Evolutionary conservation across 2,329 filamentous ascomycete species (phyloP), one percentile per base, ranked within the genome.

Genomic region (Alternaria sp.): DNA sequence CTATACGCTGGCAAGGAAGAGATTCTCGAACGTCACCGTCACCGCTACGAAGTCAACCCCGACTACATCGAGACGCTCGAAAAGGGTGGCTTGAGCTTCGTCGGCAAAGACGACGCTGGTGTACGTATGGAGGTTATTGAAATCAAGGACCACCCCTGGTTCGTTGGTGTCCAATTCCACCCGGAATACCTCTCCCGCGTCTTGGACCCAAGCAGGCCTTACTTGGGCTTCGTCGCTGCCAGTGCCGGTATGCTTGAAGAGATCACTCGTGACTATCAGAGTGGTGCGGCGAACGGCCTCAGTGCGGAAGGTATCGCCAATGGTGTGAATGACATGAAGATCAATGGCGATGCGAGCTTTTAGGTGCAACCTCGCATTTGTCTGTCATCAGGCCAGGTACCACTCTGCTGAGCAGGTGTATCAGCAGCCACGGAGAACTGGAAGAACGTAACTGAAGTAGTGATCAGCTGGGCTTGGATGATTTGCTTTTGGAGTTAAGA

Each of bases 41-140:
- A 97, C 80, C 87, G 93, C 38, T 97, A 97, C 77, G 93, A 97
- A 81, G 92, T 97, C 66, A 97, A 97, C 81, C 93, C 93, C 0
- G 86, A 87, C 11, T 90, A 90, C 73, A 87, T 96, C 54, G 87
- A 90, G 4, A 80, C 81, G 32, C 83, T 97, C 4, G 85, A 92
- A 66, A 80, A 86, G 46, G 87, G 85, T 5, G 93, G 93, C 0
- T 82, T 97, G 32, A 82, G 85, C 43, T 94, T 96, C 74, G 85
- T 94, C 60, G 92, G 91, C 65, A 93, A 93, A 78, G 93, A 96
- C 72, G 89, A 91, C 59, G 88, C 85, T 62, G 92, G 90, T 45
- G 87, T 90, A 69, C 87, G 93, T 32, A 93, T 95, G 90, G 93
- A 96, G 81, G 86, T 93, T 51, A 81, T 96, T 36, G 93, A 97